Evolutionary conservation across 371 early-diverging fungal genomes (phyloP), one percentile per base, ranked within the genome.

Genomic region (Mortierella sp.): DNA sequence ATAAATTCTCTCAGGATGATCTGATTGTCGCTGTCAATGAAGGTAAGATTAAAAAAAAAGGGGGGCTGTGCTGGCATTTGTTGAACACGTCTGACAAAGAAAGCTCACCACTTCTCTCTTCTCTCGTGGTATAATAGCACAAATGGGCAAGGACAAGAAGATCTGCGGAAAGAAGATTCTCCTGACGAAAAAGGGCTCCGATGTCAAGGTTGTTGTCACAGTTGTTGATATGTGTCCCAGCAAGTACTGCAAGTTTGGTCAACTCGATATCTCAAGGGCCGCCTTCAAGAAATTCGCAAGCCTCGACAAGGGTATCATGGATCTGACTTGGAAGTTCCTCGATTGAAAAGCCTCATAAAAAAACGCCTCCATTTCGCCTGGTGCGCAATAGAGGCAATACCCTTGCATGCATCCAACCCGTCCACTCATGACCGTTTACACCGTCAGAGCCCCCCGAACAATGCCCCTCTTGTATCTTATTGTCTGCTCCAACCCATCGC

Each of bases 201-300:
- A 49, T 23, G 48, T 48, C 10, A 7, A 50, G 46, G 76, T 74
- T 1, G 61, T 68, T 16, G 66, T 74, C 13, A 64, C 57, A 0
- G 76, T 74, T 24, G 76, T 69, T 12, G 76, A 69, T 13, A 69
- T 69, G 64, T 74, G 76, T 41, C 76, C 76, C n/a, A 47, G 54
- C 31, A 16, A 23, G 5, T 65, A 74, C 58, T 74, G 76, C 66
- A 34, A 30, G 30, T 58, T 42, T 54, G 76, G 69, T 16, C 65
- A 60, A n/a, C 58, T 74, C 7, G 69, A 69, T 30, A 39, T 74
- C 0, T 68, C 69, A 10, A 50, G 61, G 51, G 69, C 58, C 19
- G 76, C 76, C 13, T 74, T 74, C 59, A 56, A 68, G 54, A 64
- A 69, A 54, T 65, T 74, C 57, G 62, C 76, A 8, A 41, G 34